A percentile compares a stretch with the other conserved stretches of the same genome.
Conservation (phyloP, 352 stramenopile species). For the Globisporangium polare region DNA sequence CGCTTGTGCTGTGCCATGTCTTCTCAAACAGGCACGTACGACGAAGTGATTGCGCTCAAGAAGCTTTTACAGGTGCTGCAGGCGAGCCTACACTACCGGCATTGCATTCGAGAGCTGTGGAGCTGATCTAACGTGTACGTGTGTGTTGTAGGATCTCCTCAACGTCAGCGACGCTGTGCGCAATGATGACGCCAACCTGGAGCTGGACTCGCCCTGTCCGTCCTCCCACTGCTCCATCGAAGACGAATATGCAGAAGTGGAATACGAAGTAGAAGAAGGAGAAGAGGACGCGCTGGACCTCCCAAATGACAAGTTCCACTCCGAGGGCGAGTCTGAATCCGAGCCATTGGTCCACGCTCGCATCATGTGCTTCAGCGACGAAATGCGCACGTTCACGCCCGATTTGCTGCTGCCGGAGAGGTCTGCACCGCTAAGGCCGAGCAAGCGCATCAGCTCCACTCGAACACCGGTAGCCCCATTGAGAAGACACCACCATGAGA, state of each 20-base stretch:
- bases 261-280: neutral
- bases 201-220: neutral
- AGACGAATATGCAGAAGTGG: neutral
- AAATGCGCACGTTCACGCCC: conserved; percentile 14
- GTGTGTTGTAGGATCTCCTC: conserved; percentile 1
- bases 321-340: neutral
- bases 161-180: neutral
- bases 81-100: neutral
- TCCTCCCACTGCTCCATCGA: neutral
- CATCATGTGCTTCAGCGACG: conserved; percentile 18
- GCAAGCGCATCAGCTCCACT: neutral
- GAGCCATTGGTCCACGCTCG: neutral
- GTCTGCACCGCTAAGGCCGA: neutral
- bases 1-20: neutral
- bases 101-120: neutral
- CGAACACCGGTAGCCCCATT: neutral
- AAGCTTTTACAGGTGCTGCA: conserved; percentile 36
- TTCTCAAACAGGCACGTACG: conserved; percentile 30
- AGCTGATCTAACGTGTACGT: neutral
- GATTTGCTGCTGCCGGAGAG: neutral
- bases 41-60: conserved; percentile 60
- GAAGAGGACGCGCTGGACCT: neutral
- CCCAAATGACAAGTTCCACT: neutral
- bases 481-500: neutral
- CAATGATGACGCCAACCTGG: neutral